Evolutionary conservation across 2,329 filamentous ascomycete genomes (phyloP).

Genomic region (Aphanoascus verrucosus): DNA sequence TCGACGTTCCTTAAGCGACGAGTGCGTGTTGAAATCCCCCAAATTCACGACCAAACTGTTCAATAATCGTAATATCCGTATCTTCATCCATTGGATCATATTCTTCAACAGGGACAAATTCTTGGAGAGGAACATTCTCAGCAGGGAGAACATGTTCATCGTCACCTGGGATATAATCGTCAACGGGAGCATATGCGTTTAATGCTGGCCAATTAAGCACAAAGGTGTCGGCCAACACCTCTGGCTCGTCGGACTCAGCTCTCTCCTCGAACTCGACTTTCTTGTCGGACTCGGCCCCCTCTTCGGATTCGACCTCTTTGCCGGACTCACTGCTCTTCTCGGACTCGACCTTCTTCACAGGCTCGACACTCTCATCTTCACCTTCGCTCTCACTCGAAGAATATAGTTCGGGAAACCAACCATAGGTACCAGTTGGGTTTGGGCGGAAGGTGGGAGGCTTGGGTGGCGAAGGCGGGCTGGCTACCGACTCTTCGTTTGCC

Average conservation of each 20-base stretch:
- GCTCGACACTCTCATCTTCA: conserved; percentile 8
- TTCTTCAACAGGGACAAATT: no score
- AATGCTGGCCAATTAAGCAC: conserved; percentile 11
- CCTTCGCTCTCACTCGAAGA: conserved; percentile 19
- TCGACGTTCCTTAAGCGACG: conserved; percentile 1
- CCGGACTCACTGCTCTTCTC: no score
- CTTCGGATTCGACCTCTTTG: no score
- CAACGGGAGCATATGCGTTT: conserved; percentile 14
- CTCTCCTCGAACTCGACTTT: no score
- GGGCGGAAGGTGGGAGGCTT: conserved; percentile 1
- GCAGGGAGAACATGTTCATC: no score
- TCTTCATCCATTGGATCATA: conserved; percentile 14
- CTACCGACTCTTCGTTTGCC: not conserved
- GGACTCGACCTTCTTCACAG: no score
- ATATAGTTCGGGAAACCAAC: conserved; percentile 26
- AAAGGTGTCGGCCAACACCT: conserved; percentile 5
- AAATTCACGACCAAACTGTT: conserved; percentile 11
- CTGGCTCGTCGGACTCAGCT: no score
- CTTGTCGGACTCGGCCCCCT: no score
- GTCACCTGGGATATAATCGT: no score
- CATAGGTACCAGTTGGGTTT: conserved; percentile 19
- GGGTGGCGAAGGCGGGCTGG: not conserved
- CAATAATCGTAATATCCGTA: not conserved
- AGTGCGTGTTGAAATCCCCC: conserved; percentile 2
- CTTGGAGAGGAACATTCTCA: no score